phyloP scores from a whole-genome alignment of 2,329 filamentous ascomycete species.

The Neonectria ditissima region DNA sequence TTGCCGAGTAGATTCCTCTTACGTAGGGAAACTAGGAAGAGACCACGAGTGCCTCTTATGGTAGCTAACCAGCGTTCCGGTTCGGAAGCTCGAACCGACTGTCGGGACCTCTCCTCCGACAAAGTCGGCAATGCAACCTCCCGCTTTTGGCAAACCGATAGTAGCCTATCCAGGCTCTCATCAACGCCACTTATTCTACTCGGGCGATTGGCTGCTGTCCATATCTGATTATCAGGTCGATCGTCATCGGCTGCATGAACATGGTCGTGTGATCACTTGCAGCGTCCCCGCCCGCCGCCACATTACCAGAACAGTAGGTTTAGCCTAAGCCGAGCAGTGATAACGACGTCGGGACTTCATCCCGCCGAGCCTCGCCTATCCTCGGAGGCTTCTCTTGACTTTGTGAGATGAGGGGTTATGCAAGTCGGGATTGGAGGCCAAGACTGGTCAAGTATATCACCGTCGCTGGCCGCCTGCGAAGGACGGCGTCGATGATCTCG shows the following conservation, averaged over 20 bases:
- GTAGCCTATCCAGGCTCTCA: constrained; percentile 22
- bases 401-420: constrained; percentile 6
- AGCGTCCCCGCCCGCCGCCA: constrained; percentile 26
- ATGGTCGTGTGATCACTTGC: constrained; percentile 26
- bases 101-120: neutral
- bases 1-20: neutral
- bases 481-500: neutral
- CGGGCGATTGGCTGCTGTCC: constrained; percentile 13
- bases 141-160: constrained; percentile 5
- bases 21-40: neutral
- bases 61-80: neutral
- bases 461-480: neutral
- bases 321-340: constrained; percentile 14
- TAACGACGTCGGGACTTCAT: constrained; percentile 13
- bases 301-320: constrained; percentile 8
- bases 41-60: constrained; percentile 11
- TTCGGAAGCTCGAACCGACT: constrained; percentile 35
- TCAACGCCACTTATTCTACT: constrained; percentile 1
- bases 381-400: constrained; percentile 2
- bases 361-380: constrained; percentile 7
- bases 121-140: constrained; percentile 12
- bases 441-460: constrained; percentile 19
- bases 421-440: neutral
- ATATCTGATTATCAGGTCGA: constrained; percentile 12
- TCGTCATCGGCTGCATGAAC: constrained; percentile 29